A percentile compares a stretch with the other conserved stretches of the same genome.
Conservation (phyloP, 2,329 filamentous ascomycete genomes). For the Massarina eburnea region DNA sequence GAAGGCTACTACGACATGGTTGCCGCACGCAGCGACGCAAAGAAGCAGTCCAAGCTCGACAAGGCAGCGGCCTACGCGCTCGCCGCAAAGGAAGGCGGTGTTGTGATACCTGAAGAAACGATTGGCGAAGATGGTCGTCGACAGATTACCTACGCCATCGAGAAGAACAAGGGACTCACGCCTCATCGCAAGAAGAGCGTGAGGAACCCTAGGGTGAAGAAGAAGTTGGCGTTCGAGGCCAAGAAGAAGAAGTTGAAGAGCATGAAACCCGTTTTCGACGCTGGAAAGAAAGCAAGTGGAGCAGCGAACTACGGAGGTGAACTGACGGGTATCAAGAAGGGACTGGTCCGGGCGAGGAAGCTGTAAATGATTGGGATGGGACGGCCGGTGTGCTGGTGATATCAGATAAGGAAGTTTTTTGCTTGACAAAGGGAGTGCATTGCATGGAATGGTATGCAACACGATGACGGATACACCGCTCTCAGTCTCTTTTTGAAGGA, state of each 20-base stretch:
- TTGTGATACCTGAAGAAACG: conserved; percentile 67
- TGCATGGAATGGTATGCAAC: no score
- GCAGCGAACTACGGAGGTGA: conserved; percentile 73
- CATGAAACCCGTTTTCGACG: conserved; percentile 83
- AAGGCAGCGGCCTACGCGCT: conserved; percentile 58
- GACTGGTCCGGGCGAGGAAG: conserved; percentile 90
- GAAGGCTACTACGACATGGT: conserved; percentile 92
- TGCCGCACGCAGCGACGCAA: conserved; percentile 62
- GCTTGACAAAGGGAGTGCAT: no score
- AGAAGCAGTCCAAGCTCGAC: conserved; percentile 76
- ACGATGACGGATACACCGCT: no score
- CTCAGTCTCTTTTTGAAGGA: no score
- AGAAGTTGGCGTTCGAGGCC: conserved; percentile 92
- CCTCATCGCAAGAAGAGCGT: conserved; percentile 92
- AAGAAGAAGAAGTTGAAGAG: conserved; percentile 96
- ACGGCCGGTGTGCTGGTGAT: no score
- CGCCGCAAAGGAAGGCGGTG: conserved; percentile 59
- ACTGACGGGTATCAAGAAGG: conserved; percentile 91
- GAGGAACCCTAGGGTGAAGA: conserved; percentile 95
- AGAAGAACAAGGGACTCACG: conserved; percentile 95
- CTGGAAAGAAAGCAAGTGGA: conserved; percentile 75
- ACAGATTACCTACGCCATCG: conserved; percentile 65
- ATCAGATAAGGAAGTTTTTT: no score
- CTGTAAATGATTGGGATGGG: conserved; percentile 61
- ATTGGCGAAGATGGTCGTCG: conserved; percentile 84